phyloP scores from a whole-genome alignment of 768 basidiomycete species.

The Mycena latifolia region DNA sequence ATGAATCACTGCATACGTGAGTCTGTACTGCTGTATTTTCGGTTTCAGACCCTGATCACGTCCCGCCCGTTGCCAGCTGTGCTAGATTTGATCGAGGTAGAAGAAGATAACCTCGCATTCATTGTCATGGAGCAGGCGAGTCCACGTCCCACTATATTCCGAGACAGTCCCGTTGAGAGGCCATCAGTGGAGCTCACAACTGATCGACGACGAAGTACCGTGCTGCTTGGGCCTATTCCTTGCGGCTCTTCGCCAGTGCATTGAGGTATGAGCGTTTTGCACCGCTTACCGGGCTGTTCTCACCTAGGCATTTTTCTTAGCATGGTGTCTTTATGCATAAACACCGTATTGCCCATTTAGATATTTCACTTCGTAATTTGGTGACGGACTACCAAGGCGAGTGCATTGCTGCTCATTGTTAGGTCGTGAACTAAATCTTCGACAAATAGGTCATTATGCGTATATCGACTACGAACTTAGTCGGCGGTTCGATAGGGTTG shows the following conservation, averaged over 20 bases:
- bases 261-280: constrained; percentile 62
- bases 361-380: constrained; percentile 78
- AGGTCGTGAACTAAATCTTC: background rate
- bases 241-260: constrained; percentile 70
- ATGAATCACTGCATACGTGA: constrained; percentile 85
- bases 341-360: constrained; percentile 75
- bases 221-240: constrained; percentile 67
- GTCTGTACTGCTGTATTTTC: constrained; percentile 41
- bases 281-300: background rate
- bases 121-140: constrained; percentile 74
- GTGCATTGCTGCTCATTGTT: background rate
- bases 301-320: constrained; percentile 46
- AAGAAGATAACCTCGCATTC: constrained; percentile 66
- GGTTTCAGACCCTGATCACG: constrained; percentile 24
- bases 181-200: constrained; percentile 74
- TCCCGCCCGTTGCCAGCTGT: constrained; percentile 59
- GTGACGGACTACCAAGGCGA: constrained; percentile 70
- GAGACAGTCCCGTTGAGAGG: background rate
- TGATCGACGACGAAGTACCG: constrained; percentile 63
- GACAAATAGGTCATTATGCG: constrained; percentile 64
- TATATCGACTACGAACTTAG: constrained; percentile 83
- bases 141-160: background rate
- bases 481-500: constrained; percentile 59
- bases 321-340: constrained; percentile 80
- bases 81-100: constrained; percentile 69